Evolutionary conservation across 768 basidiomycete species (phyloP).

Genomic region (Gyrodon lividus): DNA sequence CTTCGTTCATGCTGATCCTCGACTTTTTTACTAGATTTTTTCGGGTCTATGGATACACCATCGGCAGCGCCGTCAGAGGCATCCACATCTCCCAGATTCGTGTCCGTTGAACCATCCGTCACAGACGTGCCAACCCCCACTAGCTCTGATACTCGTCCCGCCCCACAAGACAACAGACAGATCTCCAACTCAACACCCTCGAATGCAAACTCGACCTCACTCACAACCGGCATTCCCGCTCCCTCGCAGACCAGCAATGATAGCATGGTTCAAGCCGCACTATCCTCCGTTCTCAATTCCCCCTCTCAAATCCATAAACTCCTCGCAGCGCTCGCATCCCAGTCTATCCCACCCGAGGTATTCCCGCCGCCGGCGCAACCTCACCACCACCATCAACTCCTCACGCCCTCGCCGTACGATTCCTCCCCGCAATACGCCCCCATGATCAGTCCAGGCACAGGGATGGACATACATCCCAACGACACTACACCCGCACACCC

Average conservation of each 20-base stretch:
- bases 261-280: constrained; percentile 46
- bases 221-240: constrained; percentile 3
- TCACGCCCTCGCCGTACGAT: constrained; percentile 32
- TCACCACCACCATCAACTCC: constrained; percentile 21
- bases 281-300: constrained; percentile 49
- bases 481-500: constrained; percentile 9
- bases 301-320: constrained; percentile 60
- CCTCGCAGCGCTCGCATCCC: constrained; percentile 41
- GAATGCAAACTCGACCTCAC: constrained; percentile 11
- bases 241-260: constrained; percentile 36
- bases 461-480: constrained; percentile 5
- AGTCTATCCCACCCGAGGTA: constrained; percentile 22
- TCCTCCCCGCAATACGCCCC: constrained; percentile 8
- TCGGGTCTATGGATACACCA: constrained; percentile 50
- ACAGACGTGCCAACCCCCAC: constrained; percentile 16
- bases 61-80: constrained; percentile 36
- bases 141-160: constrained; percentile 9
- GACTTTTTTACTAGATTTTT: constrained; percentile 32
- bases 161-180: constrained; percentile 16
- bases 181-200: constrained; percentile 11
- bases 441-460: not conserved
- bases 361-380: constrained; percentile 18
- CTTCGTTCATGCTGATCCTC: constrained; percentile 2
- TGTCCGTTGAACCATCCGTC: constrained; percentile 26
- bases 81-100: constrained; percentile 23